These are phyloP conservation scores for Vanrija humicola DNA, from an alignment of 1,284 basidiomycete genomes.

Conservation along the genomic window DNA sequence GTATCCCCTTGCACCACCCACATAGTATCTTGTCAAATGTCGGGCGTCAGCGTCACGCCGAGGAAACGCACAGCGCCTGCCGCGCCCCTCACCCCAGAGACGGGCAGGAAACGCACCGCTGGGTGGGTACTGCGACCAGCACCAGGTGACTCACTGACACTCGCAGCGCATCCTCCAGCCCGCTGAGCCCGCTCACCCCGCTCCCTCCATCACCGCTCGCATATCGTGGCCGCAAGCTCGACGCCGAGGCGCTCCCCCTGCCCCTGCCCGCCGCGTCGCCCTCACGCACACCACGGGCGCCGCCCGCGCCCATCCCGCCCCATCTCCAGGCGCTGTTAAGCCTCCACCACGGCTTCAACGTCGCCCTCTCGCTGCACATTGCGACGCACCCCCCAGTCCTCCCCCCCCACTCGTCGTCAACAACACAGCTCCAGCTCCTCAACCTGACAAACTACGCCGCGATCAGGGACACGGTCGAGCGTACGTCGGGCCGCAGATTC, in stretches of 20 bases:
- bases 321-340: constrained; percentile 43
- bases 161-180: not conserved
- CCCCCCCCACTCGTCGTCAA: constrained; percentile 36
- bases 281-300: not conserved
- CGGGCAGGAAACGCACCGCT: not conserved
- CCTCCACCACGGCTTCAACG: constrained; percentile 46
- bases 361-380: constrained; percentile 46
- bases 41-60: constrained; percentile 8
- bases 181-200: constrained; percentile 3
- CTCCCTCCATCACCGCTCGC: not conserved
- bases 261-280: not conserved
- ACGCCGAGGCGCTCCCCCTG: not conserved
- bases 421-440: constrained; percentile 33
- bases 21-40: not conserved
- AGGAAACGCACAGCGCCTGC: not conserved
- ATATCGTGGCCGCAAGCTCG: not conserved
- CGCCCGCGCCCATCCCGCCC: constrained; percentile 27
- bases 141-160: not conserved
- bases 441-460: constrained; percentile 44
- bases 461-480: constrained; percentile 44
- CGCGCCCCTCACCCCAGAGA: not conserved
- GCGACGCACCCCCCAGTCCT: constrained; percentile 48
- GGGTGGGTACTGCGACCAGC: not conserved
- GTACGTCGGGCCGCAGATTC: constrained; percentile 40
- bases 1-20: no score